A percentile compares a stretch with the other conserved stretches of the same genome.
phyloP scores from a whole-genome alignment of 2,329 filamentous ascomycete genomes.

The Penicillium sp. region DNA sequence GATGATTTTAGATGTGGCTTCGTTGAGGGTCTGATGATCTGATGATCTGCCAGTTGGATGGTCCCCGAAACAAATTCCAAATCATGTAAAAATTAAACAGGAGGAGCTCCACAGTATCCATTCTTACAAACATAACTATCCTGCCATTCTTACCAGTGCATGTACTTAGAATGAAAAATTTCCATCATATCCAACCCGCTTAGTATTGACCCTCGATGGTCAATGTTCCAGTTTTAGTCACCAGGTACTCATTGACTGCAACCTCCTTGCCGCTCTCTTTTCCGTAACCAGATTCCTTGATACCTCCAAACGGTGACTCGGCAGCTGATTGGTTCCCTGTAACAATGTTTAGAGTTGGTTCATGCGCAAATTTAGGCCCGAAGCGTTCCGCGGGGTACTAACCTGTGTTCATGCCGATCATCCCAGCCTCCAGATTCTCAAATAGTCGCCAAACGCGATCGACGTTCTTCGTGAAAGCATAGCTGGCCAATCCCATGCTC shows the following conservation, averaged over 20 bases:
- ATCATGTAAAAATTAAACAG: not conserved
- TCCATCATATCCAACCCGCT: not conserved
- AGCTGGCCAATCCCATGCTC: constrained; percentile 65
- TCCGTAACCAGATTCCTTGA: constrained; percentile 70
- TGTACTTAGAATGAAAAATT: too few relatives aligned
- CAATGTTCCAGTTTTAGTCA: constrained; percentile 69
- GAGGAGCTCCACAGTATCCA: not conserved
- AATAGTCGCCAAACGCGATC: constrained; percentile 54
- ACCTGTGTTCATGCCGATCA: constrained; percentile 67
- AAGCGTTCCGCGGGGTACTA: not conserved
- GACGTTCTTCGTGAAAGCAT: constrained; percentile 67
- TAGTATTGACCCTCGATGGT: constrained; percentile 62
- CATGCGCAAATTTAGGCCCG: too few relatives aligned
- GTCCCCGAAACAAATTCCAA: not conserved
- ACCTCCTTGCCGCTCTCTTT: constrained; percentile 71
- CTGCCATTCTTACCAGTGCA: too few relatives aligned
- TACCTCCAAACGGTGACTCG: constrained; percentile 69
- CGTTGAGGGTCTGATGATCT: not conserved
- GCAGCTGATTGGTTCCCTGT: constrained; percentile 66
- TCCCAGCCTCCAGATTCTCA: constrained; percentile 67
- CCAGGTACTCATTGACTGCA: constrained; percentile 64
- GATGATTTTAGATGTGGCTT: not conserved
- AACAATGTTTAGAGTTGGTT: not conserved
- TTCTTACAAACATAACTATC: not conserved
- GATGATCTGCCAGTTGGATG: not conserved